These are phyloP conservation scores for Heterobasidion irregulare DNA, from an alignment of 1,284 basidiomycete genomes.

Conservation along the genomic window DNA sequence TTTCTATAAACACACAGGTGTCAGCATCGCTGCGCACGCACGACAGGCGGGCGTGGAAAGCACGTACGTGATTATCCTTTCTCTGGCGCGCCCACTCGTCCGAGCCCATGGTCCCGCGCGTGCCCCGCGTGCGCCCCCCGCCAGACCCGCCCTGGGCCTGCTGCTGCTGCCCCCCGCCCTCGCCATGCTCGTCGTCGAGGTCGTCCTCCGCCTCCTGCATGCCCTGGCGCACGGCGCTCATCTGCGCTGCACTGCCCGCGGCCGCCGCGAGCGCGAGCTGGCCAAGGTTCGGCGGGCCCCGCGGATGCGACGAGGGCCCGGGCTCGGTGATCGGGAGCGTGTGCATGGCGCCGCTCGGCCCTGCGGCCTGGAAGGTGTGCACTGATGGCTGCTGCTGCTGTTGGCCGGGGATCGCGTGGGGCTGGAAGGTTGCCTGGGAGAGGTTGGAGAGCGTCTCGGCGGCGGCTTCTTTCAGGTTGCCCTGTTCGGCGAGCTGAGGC, in stretches of 20 bases:
- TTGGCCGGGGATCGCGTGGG: slow-evolving; percentile 13
- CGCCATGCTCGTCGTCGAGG: slow-evolving; percentile 26
- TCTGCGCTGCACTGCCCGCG: slow-evolving; percentile 2
- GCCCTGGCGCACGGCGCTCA: slow-evolving; percentile 4
- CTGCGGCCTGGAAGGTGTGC: not conserved
- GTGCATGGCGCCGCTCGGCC: not conserved
- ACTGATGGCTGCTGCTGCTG: slow-evolving; percentile 16
- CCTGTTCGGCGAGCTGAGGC: slow-evolving; percentile 25
- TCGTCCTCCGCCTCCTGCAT: slow-evolving; percentile 25
- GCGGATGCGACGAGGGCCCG: slow-evolving; percentile 67
- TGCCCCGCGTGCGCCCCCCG: slow-evolving; percentile 33
- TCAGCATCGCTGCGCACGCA: not conserved
- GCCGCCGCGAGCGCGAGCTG: slow-evolving; percentile 42
- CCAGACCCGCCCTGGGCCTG: slow-evolving; percentile 7
- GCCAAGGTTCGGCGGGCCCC: slow-evolving; percentile 57
- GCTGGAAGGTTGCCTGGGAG: slow-evolving; percentile 30
- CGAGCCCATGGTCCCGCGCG: slow-evolving; percentile 50
- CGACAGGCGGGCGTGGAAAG: not conserved
- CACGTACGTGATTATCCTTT: slow-evolving; percentile 77
- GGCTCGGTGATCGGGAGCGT: slow-evolving; percentile 32
- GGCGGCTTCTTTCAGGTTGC: slow-evolving; percentile 47
- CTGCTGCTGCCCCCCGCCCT: slow-evolving; percentile 17
- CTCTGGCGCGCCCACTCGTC: slow-evolving; percentile 79
- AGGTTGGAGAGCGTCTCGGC: slow-evolving; percentile 59
- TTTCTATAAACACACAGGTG: slow-evolving; percentile 52